These are phyloP conservation scores for Aristolochia fimbriata DNA, from an alignment of 164 flowering plant species.

Conservation along the genomic window DNA sequence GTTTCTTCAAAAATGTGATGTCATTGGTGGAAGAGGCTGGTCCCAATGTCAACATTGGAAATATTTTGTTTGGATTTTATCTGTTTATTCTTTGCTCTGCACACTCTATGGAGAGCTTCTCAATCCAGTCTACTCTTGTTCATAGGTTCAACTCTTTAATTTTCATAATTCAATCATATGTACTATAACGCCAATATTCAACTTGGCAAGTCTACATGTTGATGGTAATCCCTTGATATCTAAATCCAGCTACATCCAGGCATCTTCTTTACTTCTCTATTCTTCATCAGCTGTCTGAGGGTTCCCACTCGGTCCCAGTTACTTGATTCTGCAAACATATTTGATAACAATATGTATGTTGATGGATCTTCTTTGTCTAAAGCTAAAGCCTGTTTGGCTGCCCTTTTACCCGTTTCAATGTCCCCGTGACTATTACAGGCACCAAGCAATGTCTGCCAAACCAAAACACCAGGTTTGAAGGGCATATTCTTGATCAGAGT, in stretches of 20 bases:
- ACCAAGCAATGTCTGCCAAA: slow-evolving; percentile 73
- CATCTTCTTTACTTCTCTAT: slow-evolving; percentile 44
- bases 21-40: not conserved
- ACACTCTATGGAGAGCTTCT: too few relatives aligned
- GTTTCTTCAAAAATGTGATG: not conserved
- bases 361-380: slow-evolving; percentile 45
- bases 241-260: slow-evolving; percentile 65
- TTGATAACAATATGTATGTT: slow-evolving; percentile 54
- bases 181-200: too few relatives aligned
- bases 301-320: slow-evolving; percentile 44
- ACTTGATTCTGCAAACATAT: slow-evolving; percentile 45
- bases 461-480: slow-evolving; percentile 37
- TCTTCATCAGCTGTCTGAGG: slow-evolving; percentile 45
- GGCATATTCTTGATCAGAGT: slow-evolving; percentile 51
- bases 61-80: too few relatives aligned
- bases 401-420: slow-evolving; percentile 44
- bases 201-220: not conserved
- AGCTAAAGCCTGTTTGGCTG: slow-evolving; percentile 44
- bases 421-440: slow-evolving; percentile 60
- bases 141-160: too few relatives aligned
- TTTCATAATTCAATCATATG: too few relatives aligned
- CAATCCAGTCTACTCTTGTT: too few relatives aligned
- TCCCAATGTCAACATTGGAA: too few relatives aligned
- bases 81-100: too few relatives aligned
- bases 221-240: not conserved